These are phyloP conservation scores for Daedaleopsis nitida DNA, from an alignment of 768 basidiomycete genomes.

Conservation along the genomic window DNA sequence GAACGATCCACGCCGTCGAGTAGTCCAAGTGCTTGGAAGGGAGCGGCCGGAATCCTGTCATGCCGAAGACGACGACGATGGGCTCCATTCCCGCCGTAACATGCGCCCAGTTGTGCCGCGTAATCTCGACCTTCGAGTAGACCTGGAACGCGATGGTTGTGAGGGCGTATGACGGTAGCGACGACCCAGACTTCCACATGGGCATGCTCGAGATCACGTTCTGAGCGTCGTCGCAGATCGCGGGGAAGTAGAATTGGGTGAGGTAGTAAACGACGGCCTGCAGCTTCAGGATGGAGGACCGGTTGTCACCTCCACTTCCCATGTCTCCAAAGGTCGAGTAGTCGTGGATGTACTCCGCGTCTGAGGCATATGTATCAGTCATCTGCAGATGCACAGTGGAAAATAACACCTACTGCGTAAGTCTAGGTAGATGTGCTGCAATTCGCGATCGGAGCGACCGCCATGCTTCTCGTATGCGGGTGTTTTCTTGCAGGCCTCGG, in stretches of 20 bases:
- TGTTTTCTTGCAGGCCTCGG: conserved; percentile 16
- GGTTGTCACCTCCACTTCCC: conserved; percentile 12
- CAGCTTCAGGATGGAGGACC: conserved; percentile 21
- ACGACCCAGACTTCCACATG: conserved; percentile 14
- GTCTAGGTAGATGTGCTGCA: conserved; percentile 29
- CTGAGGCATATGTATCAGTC: conserved; percentile 8
- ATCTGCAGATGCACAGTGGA: background rate
- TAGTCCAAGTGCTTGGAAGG: conserved; percentile 22
- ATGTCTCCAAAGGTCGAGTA: conserved; percentile 28
- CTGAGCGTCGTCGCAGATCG: conserved; percentile 21
- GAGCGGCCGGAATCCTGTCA: conserved; percentile 22
- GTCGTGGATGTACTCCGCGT: conserved; percentile 28
- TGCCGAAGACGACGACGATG: conserved; percentile 30
- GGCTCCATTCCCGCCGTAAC: conserved; percentile 21
- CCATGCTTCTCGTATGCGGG: conserved; percentile 21
- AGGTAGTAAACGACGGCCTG: conserved; percentile 28
- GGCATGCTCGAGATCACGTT: conserved; percentile 31
- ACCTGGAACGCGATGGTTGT: conserved; percentile 26
- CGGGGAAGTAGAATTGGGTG: conserved; percentile 28
- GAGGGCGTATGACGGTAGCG: conserved; percentile 23
- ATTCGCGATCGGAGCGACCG: conserved; percentile 7
- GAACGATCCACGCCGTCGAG: conserved; percentile 27
- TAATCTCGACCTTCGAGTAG: conserved; percentile 24
- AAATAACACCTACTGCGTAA: conserved; percentile 21
- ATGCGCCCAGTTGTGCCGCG: conserved; percentile 23